Conservation (phyloP, 2,329 filamentous ascomycete genomes). For the Hymenoscyphus fraxineus region DNA sequence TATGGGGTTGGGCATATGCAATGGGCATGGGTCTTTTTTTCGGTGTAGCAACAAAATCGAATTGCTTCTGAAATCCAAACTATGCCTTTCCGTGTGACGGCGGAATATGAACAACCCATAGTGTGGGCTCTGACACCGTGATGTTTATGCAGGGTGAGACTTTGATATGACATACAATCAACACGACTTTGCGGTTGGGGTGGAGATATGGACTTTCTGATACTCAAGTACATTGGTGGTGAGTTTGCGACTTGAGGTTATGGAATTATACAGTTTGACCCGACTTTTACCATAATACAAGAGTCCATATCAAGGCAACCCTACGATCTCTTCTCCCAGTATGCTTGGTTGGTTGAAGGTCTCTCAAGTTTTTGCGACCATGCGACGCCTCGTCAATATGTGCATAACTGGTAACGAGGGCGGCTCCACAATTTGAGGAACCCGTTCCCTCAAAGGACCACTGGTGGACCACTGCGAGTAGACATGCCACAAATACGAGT, state of each 20-base stretch:
- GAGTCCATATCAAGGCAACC: no score
- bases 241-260: background rate
- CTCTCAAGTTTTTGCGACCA: no score
- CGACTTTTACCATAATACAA: no score
- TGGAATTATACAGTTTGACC: no score
- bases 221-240: background rate
- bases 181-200: background rate
- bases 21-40: constrained; percentile 33
- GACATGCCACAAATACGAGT: no score
- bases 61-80: constrained; percentile 23
- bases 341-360: no score
- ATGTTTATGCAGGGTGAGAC: constrained; percentile 7
- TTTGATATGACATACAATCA: background rate
- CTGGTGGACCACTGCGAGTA: no score
- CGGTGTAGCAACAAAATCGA: constrained; percentile 36
- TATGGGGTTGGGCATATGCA: constrained; percentile 31
- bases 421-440: background rate
- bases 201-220: background rate
- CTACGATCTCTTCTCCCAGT: no score
- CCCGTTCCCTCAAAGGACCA: background rate
- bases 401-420: background rate
- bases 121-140: background rate
- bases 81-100: constrained; percentile 3
- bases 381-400: background rate
- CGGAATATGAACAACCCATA: background rate